Conservation (phyloP, 2,329 filamentous ascomycete species). For the Diaporthe humulicola region DNA sequence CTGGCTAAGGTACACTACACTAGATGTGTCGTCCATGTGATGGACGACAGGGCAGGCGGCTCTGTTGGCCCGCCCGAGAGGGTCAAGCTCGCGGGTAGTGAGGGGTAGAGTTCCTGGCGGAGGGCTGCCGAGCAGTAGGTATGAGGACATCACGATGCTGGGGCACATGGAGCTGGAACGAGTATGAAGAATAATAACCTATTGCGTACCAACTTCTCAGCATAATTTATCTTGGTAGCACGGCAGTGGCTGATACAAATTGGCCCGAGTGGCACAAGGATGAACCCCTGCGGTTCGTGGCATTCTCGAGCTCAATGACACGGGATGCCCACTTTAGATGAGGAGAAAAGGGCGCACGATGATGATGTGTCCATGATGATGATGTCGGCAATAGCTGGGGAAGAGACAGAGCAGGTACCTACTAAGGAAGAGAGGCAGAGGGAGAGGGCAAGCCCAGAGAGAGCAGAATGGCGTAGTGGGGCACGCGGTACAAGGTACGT, state of each 20-base stretch:
- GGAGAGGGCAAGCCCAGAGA: not conserved
- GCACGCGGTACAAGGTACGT: not conserved
- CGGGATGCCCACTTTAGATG: constrained; percentile 24
- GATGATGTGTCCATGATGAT: constrained; percentile 33
- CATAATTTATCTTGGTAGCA: not conserved
- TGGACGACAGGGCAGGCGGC: not conserved
- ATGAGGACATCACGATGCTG: constrained; percentile 9
- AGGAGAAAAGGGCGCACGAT: constrained; percentile 33
- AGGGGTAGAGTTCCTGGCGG: constrained; percentile 13
- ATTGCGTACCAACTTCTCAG: not conserved
- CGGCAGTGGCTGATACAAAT: constrained; percentile 20
- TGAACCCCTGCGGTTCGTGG: constrained; percentile 23
- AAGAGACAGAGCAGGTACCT: not conserved
- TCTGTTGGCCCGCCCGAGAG: not conserved
- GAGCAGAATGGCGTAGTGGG: not conserved
- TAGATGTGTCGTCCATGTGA: constrained; percentile 10
- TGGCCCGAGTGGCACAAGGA: constrained; percentile 12
- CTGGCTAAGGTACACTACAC: not conserved
- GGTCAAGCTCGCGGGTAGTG: constrained; percentile 8
- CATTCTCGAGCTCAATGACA: constrained; percentile 17
- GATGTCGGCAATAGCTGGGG: not conserved
- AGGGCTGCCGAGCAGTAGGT: not conserved
- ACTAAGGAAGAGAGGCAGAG: not conserved
- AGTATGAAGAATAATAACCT: too few relatives aligned
- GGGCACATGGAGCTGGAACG: not conserved